Base-by-base conservation (phyloP, 2,329 filamentous ascomycete genomes). In the Colletotrichum orchidophilum region DNA sequence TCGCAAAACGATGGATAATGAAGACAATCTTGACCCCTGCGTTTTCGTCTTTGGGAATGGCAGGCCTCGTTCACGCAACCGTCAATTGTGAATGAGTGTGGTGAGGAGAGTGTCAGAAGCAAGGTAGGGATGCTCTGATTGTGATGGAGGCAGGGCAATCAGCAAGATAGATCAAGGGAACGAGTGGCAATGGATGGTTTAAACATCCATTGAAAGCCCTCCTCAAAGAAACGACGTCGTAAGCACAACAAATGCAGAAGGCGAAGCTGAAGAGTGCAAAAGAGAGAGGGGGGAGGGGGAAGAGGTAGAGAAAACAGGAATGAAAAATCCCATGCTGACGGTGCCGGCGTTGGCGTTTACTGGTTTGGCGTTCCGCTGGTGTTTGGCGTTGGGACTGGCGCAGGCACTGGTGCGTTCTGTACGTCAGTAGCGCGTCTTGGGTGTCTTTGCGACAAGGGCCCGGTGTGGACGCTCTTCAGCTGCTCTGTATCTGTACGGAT, bases 251-350 rank as follows among this genome's bases (percentile, higher is more conserved):
- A 29, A 61, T 33, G 39, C n/a, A 24, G 11, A 12, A 24, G 58
- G 27, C 39, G 49, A n/a, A 52, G 24, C n/a, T 24, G 24, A 15
- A 52, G n/a, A 21, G 18, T 29, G 13, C 1, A 11, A 31, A 53
- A n/a, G 26, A n/a, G 52, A 52, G 21, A 29, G 29, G 26, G 27
- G 15, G 53, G 63, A 65, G 39, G 58, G 39, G 49, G 24, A 58
- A 29, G 46, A 46, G 27, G 65, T 54, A 65, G 57, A 69, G 54
- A 49, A 64, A 64, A 68, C 53, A 33, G 24, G 27, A 64, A 39
- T 57, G 39, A 52, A 21, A 53, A 21, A 63, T 54, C 58, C 58
- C 63, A 58, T 71, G 24, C n/a, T n/a, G 58, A 24, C 54, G 63
- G 67, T 57, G 60, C 39, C 42, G 35, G 58, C 52, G 65, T 33